Evolutionary conservation across 352 stramenopile species (phyloP).

Genomic region (Phytophthora podocarpi): DNA sequence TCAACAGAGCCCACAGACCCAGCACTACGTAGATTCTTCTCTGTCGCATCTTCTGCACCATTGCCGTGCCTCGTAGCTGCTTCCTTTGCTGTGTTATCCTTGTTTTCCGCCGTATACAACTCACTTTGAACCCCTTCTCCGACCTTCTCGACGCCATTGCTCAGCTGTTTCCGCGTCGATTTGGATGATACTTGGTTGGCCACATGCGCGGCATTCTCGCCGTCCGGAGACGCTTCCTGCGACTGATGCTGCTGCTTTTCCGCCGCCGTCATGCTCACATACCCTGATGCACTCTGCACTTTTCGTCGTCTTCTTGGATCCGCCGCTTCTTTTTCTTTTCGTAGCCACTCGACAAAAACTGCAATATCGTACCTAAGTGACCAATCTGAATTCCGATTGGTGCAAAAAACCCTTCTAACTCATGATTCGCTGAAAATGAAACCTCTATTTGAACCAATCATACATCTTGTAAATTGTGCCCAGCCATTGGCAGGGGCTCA

Average conservation of each 20-base stretch:
- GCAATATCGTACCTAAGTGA: constrained; percentile 15
- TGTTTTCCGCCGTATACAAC: constrained; percentile 11
- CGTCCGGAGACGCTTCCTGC: neutral
- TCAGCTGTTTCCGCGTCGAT: constrained; percentile 10
- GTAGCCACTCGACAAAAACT: constrained; percentile 7
- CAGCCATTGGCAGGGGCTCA: constrained; percentile 19
- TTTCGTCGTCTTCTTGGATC: neutral
- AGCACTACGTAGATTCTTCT: constrained; percentile 6
- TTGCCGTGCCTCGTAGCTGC: neutral
- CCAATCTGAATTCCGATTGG: constrained; percentile 1
- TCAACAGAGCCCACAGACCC: neutral
- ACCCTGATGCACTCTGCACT: neutral
- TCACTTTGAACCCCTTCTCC: neutral
- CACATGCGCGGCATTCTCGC: constrained; percentile 19
- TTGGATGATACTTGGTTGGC: constrained; percentile 20
- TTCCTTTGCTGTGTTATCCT: neutral
- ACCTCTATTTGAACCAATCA: constrained; percentile 3
- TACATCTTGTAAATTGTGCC: neutral
- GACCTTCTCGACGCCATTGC: constrained; percentile 7
- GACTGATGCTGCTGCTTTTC: constrained; percentile 20
- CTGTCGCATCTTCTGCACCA: neutral
- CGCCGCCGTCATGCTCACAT: constrained; percentile 31
- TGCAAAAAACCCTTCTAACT: too few species aligned
- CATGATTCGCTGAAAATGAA: constrained; percentile 11
- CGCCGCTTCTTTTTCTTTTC: constrained; percentile 18